Evolutionary conservation across 495 filamentous ascomycete genomes (phyloP), one percentile per base, ranked within the genome.

Genomic region (Neurospora sp.): DNA sequence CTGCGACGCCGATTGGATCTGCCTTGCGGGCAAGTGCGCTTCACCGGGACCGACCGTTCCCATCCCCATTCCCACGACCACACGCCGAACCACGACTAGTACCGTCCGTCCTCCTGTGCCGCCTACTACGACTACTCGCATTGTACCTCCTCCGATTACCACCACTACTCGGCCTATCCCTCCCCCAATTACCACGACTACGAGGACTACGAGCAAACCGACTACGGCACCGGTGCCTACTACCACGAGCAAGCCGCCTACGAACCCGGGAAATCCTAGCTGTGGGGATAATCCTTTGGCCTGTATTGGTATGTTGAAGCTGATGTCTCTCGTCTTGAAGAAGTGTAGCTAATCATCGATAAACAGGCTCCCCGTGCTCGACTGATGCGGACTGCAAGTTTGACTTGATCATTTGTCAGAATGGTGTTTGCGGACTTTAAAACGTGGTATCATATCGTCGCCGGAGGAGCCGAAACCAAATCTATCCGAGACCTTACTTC

Each of bases 391-490:
- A 79, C 54, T 79, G 78, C 69, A 74, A 75, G 1, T 76, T 72
- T 5, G 71, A 71, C 20, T 74, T 79, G 71, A 78, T 78, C 48
- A 72, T 78, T 12, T 79, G 78, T 74, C 74, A 74, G 71, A 71
- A 78, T 71, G 74, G 76, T 18, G 71, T 78, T 7, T 79, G 78
- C 39, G 70, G 76, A 10, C 75, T 79, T 4, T 79, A n/a, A 76
- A 31, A 62, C 5, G 20, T 6, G 46, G 10, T 27, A 54, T 54
- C 46, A 54, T 14, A 27, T 27, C 6, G 10, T 54, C 4, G 46
- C 5, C 7, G 46, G 10, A 6, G 1, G 9, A 54, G 10, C 20
- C 11, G 11, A 54, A 27, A 54, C 18, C 1, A 1, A 48, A 48
- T 20, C 44, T 44, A 44, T 42, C 16, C 39, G 5, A 41, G 14